Percentiles rank a stretch among this genome's conserved stretches.
These are phyloP conservation scores for Gnomoniopsis sp. DNA, from an alignment of 2,329 filamentous ascomycete genomes.

Conservation along the genomic window DNA sequence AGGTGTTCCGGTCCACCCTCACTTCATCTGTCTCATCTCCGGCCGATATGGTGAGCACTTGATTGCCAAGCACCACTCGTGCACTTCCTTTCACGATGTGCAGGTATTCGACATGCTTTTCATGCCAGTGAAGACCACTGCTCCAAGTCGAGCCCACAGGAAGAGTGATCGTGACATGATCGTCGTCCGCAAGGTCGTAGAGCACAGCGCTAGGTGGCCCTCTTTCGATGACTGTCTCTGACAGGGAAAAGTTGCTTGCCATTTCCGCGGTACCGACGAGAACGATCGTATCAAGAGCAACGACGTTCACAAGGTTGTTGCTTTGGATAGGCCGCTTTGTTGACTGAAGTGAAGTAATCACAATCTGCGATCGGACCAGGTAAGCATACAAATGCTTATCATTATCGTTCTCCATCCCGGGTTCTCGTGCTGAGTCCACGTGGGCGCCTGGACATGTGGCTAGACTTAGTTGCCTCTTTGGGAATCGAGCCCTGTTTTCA, in stretches of 20 bases:
- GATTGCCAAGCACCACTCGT: conserved; percentile 21
- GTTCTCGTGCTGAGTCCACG: neutral
- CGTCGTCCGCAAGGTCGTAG: conserved; percentile 32
- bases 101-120: conserved; percentile 43
- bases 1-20: conserved; percentile 30
- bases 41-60: conserved; percentile 20
- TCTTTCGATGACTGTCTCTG: conserved; percentile 12
- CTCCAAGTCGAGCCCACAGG: conserved; percentile 42
- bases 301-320: neutral
- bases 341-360: neutral
- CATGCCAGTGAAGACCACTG: conserved; percentile 48
- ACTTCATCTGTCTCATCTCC: conserved; percentile 26
- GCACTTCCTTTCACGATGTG: conserved; percentile 37
- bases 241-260: neutral
- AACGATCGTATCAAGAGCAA: neutral
- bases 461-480: neutral
- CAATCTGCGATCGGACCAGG: neutral
- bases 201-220: conserved; percentile 12
- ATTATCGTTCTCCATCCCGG: too few species aligned
- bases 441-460: neutral
- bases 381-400: too few species aligned
- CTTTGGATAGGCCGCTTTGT: neutral
- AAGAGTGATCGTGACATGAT: conserved; percentile 39
- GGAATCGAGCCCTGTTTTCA: neutral
- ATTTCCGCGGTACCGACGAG: neutral